These are phyloP conservation scores for Cyberlindnera samutprakarnensis DNA, from an alignment of 805 yeast genomes.

Conservation along the genomic window DNA sequence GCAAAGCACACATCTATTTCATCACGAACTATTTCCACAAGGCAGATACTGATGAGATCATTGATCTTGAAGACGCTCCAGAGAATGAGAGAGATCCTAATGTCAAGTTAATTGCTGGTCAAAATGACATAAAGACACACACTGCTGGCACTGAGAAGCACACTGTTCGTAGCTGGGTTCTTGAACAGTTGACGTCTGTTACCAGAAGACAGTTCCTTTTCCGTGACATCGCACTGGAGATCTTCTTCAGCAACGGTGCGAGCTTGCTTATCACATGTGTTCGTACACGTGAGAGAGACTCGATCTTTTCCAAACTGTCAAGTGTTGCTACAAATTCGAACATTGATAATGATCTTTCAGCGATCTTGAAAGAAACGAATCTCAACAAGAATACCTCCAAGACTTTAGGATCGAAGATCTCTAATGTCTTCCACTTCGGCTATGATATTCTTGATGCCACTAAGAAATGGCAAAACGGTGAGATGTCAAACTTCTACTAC, in stretches of 20 bases:
- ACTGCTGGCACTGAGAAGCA: conserved; percentile 30
- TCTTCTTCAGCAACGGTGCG: conserved; percentile 67
- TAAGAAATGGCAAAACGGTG: conserved; percentile 67
- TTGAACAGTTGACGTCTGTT: conserved; percentile 51
- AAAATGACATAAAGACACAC: conserved; percentile 21
- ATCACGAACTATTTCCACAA: conserved; percentile 63
- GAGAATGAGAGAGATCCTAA: conserved; percentile 56
- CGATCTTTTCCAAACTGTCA: conserved; percentile 41
- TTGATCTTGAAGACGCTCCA: conserved; percentile 64
- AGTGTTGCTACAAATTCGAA: conserved; percentile 41
- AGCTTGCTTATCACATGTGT: conserved; percentile 62
- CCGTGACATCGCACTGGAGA: conserved; percentile 74
- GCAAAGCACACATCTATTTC: conserved; percentile 56
- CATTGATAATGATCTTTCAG: conserved; percentile 47
- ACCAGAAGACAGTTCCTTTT: conserved; percentile 71
- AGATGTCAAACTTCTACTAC: conserved; percentile 77
- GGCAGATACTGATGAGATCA: conserved; percentile 41
- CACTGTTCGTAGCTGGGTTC: conserved; percentile 50
- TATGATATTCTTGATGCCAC: conserved; percentile 41
- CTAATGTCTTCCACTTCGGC: conserved; percentile 37
- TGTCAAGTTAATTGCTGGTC: conserved; percentile 53
- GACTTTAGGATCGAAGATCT: conserved; percentile 34
- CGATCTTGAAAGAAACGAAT: conserved; percentile 43
- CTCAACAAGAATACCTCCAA: conserved; percentile 23
- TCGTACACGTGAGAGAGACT: conserved; percentile 46